Percentiles rank a stretch among this genome's conserved stretches.
These are phyloP conservation scores for Haplosporangium sp. DNA, from an alignment of 371 early-diverging fungal genomes.

Conservation along the genomic window DNA sequence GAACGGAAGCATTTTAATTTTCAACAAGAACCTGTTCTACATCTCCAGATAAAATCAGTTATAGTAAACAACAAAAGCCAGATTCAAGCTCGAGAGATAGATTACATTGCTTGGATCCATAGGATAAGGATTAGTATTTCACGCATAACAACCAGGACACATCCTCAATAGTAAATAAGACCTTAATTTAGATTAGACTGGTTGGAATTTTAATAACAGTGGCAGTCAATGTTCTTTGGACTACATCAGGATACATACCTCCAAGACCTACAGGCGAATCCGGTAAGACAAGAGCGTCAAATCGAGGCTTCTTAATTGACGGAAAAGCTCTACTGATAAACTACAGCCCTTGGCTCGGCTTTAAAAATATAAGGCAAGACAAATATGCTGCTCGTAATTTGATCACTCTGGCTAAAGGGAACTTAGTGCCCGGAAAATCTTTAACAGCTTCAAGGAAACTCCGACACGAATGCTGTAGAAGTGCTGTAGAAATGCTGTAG, in stretches of 20 bases:
- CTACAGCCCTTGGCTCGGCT: constrained; percentile 50
- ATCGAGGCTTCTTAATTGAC: neutral
- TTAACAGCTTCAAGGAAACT: too few species aligned
- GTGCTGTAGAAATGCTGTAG: too few species aligned
- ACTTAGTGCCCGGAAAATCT: too few species aligned
- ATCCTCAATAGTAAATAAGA: neutral
- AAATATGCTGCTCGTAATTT: neutral
- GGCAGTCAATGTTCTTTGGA: neutral
- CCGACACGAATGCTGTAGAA: too few species aligned
- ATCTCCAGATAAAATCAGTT: neutral
- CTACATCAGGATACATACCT: neutral
- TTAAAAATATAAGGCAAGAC: constrained; percentile 40
- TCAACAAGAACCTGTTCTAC: neutral
- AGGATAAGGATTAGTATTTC: neutral
- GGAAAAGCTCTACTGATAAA: constrained; percentile 33
- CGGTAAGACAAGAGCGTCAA: neutral
- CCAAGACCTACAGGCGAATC: neutral
- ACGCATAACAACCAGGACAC: neutral
- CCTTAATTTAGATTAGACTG: neutral
- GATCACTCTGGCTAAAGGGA: too few species aligned
- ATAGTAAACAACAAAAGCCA: neutral
- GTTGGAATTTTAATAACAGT: neutral
- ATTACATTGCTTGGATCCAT: neutral
- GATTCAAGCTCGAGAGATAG: neutral
- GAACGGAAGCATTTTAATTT: too few species aligned